Evolutionary conservation across 495 filamentous ascomycete genomes (phyloP), one percentile per base, ranked within the genome.

Genomic region (Aspergillus bridgeri): DNA sequence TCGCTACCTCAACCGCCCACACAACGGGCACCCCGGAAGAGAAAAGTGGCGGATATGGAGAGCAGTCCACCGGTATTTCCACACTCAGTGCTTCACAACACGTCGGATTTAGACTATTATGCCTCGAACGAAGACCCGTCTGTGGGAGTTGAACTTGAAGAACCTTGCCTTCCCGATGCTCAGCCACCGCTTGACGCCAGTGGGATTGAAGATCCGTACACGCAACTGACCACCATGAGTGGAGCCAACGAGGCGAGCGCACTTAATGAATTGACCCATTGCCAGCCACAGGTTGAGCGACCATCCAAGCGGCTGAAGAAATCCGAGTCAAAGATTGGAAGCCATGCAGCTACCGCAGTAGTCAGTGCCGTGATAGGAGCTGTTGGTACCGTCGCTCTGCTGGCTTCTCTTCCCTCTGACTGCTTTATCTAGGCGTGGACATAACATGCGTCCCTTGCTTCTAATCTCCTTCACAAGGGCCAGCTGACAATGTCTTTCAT

Each of bases 321-420:
- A 13, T 55, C 60, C 5, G 54, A 59, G 7, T 19, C 56, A 0
- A 63, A 48, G 21, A 38, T 78, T 43, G 68, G 64, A 27, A 74
- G 61, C 47, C 76, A 79, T 57, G 75, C 78, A 17, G 66, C 75
- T 19, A 75, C 76, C 43, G 78, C 79, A 29, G 53, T 76, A 2
- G 60, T 77, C 15, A 75, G 80, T 29, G 76, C 72, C 20, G 59
- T 80, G 20, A 65, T 80, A 42, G 80, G 80, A 51, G 72, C 77
- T 48, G 66, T 83, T 47, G 77, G 78, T 21, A 75, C 79, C 45
- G 73, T 83, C 62, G 79, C 75, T 27, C 64, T 72, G 25, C 66
- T 83, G 38, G 79, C 81, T 5, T 65, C 75, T 21, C 68, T 80
- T 11, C 77, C 77, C 19, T 60, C 69, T 3, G 71, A 75, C 44